Base-by-base conservation (phyloP, 2,329 filamentous ascomycete genomes). In the Aspergillus sp. region DNA sequence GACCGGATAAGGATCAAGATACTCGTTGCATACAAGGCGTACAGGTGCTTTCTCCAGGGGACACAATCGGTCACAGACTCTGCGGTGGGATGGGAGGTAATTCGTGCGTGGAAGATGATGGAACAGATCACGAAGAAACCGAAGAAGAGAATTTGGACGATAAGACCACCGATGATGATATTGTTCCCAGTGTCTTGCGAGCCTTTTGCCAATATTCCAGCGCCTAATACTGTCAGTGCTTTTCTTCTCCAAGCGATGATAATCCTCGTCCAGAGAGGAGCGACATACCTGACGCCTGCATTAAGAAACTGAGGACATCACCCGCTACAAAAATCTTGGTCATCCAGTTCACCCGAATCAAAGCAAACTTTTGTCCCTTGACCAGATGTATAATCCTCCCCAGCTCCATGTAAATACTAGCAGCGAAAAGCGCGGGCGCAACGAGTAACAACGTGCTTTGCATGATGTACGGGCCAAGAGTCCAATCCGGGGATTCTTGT, bases 1-100 rank as follows among this genome's bases (percentile, higher is more conserved):
- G 57, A 60, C 43, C 62, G 56, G n/a, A 65, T 49, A 19, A 66
- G 47, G 43, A 63, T 57, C 39, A 65, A 49, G 7, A 54, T 41
- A 33, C 58, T 60, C 7, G 56, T 54, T 5, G 47, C 43, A 37
- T 60, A 50, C 37, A 61, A 37, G 2, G 59, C 64, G 44, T 62
- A 65, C 30, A 74, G 55, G 35, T 72, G 59, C 22, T 51, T 60
- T 42, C 60, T 60, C 71, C 72, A 74, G 22, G 56, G 45, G 1
- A 45, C 46, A 10, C 50, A 44, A 20, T 65, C 46, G 1, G 49
- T 49, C 1, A 49, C 48, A 1, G 60, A 56, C 5, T 45, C 52
- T 30, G 56, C 48, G 37, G 62, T 69, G 0, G 69, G 63, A 12
- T 58, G 38, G 3, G 53, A 55, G 0, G 37, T 38, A 68, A 64